These are phyloP conservation scores for Aspergillus glaucus DNA, from an alignment of 2,329 filamentous ascomycete species.

Conservation along the genomic window DNA sequence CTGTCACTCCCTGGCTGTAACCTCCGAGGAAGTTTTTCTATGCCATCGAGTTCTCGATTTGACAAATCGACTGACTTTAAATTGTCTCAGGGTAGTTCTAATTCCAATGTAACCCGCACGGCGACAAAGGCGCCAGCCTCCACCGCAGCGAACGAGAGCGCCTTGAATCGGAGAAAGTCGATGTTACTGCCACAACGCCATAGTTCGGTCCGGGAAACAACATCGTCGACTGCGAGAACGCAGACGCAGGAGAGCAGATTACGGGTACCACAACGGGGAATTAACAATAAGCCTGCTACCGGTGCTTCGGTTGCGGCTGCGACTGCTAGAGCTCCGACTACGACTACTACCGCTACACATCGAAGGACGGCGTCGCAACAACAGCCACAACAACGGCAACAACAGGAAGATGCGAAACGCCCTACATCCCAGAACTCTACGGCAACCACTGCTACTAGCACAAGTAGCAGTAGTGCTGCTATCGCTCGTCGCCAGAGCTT, in stretches of 20 bases:
- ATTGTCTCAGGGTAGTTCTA: background rate
- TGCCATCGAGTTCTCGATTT: background rate
- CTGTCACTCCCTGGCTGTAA: background rate
- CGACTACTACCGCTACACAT: conserved; percentile 1
- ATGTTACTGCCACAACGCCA: conserved; percentile 26
- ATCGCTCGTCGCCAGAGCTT: conserved; percentile 25
- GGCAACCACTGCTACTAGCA: background rate
- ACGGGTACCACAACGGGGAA: conserved; percentile 10
- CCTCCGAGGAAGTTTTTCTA: background rate
- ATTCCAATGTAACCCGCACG: background rate
- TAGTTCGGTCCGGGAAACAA: conserved; percentile 1
- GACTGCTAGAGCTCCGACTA: too few relatives aligned
- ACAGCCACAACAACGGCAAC: conserved; percentile 7
- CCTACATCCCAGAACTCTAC: background rate
- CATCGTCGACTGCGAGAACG: conserved; percentile 6
- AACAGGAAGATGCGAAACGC: background rate
- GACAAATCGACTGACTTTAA: background rate
- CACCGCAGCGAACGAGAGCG: conserved; percentile 12
- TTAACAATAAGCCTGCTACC: background rate
- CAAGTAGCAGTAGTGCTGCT: background rate
- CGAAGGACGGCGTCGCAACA: conserved; percentile 5
- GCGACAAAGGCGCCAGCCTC: conserved; percentile 5
- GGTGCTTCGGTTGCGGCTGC: background rate
- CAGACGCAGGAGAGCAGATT: conserved; percentile 9
- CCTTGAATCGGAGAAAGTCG: conserved; percentile 21